A percentile compares a stretch with the other conserved stretches of the same genome.
Evolutionary conservation across 1,284 basidiomycete genomes (phyloP).

Genomic region (Pyrrhoderma lamaoense): DNA sequence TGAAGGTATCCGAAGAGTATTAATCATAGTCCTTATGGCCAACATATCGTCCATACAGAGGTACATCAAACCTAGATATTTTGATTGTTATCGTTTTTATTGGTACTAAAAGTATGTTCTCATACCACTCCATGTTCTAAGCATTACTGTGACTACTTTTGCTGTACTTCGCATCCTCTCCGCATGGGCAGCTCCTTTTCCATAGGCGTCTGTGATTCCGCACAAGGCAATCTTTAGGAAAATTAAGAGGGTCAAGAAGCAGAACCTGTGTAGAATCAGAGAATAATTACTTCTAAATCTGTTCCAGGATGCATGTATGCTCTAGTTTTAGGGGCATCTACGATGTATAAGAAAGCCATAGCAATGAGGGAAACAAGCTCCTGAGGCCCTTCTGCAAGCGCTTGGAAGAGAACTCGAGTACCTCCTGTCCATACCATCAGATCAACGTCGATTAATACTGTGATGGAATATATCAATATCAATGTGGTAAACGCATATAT

Average conservation of each 20-base stretch:
- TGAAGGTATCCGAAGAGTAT: slow-evolving; percentile 84
- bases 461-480: slow-evolving; percentile 16
- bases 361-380: slow-evolving; percentile 86
- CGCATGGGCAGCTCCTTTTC: slow-evolving; percentile 68
- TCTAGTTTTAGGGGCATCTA: slow-evolving; percentile 82
- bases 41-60: slow-evolving; percentile 86
- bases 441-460: slow-evolving; percentile 80
- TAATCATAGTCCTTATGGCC: slow-evolving; percentile 79
- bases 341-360: slow-evolving; percentile 75
- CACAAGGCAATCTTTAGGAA: slow-evolving; percentile 68
- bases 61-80: slow-evolving; percentile 74
- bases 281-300: slow-evolving; percentile 75
- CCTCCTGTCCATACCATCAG: slow-evolving; percentile 79
- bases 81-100: slow-evolving; percentile 17
- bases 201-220: slow-evolving; percentile 87
- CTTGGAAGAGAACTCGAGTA: slow-evolving; percentile 81
- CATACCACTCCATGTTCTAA: slow-evolving; percentile 92
- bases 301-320: slow-evolving; percentile 74
- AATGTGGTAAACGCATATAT: slow-evolving; percentile 19
- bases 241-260: slow-evolving; percentile 16
- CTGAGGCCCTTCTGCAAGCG: slow-evolving; percentile 80
- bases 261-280: background rate
- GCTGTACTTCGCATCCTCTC: slow-evolving; percentile 75
- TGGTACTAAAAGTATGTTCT: slow-evolving; percentile 13
- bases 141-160: slow-evolving; percentile 74